Conservation (phyloP, 805 yeast genomes). For the Ogataea trehalophila region DNA sequence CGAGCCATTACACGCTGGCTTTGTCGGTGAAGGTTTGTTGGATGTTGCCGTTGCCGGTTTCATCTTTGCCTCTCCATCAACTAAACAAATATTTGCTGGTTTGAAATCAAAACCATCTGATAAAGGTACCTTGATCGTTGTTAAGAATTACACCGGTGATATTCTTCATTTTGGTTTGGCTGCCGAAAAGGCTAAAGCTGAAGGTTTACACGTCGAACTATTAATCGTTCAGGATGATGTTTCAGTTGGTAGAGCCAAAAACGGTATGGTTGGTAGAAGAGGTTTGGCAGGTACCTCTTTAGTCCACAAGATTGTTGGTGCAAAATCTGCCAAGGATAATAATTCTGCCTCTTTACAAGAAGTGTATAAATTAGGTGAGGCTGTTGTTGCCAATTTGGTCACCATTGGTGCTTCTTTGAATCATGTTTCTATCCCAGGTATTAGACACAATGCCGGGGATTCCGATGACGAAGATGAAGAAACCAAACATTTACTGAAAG, state of each 20-base stretch:
- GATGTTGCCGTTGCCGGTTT: constrained; percentile 89
- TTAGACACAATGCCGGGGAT: constrained; percentile 43
- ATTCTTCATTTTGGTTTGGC: constrained; percentile 89
- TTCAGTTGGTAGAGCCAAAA: constrained; percentile 86
- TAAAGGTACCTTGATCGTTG: constrained; percentile 71
- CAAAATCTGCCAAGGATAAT: constrained; percentile 34
- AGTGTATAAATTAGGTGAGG: constrained; percentile 54
- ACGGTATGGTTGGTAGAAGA: constrained; percentile 89
- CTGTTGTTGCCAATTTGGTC: constrained; percentile 61
- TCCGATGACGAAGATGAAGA: constrained; percentile 28
- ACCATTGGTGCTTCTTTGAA: constrained; percentile 89
- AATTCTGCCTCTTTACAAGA: constrained; percentile 41
- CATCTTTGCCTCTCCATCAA: constrained; percentile 86
- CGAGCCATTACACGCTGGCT: constrained; percentile 92
- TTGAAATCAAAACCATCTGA: constrained; percentile 50
- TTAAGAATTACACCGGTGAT: constrained; percentile 94
- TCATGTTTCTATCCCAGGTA: constrained; percentile 87
- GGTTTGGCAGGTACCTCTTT: constrained; percentile 89
- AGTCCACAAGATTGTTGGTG: constrained; percentile 83
- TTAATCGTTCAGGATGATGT: constrained; percentile 88
- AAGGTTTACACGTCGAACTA: constrained; percentile 67
- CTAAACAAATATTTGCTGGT: constrained; percentile 76
- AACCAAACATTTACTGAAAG: constrained; percentile 38
- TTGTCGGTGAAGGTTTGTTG: constrained; percentile 76
- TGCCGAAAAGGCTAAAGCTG: constrained; percentile 78